Conservation (phyloP, 805 yeast species). For the Nakazawaea molendinolei region DNA sequence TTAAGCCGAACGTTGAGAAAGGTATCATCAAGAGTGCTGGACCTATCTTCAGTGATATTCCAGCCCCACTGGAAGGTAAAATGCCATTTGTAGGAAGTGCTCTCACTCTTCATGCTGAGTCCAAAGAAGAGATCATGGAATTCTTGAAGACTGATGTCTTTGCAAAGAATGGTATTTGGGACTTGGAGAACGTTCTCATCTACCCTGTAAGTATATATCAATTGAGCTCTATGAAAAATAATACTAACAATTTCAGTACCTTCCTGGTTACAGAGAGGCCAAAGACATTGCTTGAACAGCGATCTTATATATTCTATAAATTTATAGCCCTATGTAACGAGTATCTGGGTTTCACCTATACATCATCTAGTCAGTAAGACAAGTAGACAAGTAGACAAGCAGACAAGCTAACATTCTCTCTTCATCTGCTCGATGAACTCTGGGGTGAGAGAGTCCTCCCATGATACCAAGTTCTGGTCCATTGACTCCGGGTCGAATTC, state of each 20-base stretch:
- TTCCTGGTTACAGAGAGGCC: conserved; percentile 38
- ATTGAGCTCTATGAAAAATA: background rate
- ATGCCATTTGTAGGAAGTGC: conserved; percentile 62
- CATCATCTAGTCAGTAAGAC: too few species aligned
- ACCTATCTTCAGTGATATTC: conserved; percentile 41
- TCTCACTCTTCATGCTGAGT: conserved; percentile 55
- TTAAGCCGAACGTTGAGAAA: conserved; percentile 34
- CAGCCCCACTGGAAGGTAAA: conserved; percentile 28
- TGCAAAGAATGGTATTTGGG: conserved; percentile 69
- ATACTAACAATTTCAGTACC: conserved; percentile 15
- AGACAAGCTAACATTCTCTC: too few species aligned
- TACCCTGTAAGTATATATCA: conserved; percentile 33
- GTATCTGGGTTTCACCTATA: too few species aligned
- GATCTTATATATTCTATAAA: too few species aligned
- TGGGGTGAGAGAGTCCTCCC: conserved; percentile 26
- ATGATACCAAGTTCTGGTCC: conserved; percentile 29
- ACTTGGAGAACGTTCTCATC: conserved; percentile 51
- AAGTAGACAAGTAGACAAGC: too few species aligned
- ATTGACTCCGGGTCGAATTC: conserved; percentile 38
- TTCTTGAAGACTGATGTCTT: conserved; percentile 59
- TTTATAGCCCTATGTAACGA: too few species aligned
- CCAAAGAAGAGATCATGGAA: conserved; percentile 59
- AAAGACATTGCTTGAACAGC: conserved; percentile 17
- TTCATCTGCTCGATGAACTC: conserved; percentile 9
- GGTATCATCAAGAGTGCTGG: conserved; percentile 45